Evolutionary conservation across 1,284 basidiomycete genomes (phyloP).

Genomic region (Cryptococcus sp.): DNA sequence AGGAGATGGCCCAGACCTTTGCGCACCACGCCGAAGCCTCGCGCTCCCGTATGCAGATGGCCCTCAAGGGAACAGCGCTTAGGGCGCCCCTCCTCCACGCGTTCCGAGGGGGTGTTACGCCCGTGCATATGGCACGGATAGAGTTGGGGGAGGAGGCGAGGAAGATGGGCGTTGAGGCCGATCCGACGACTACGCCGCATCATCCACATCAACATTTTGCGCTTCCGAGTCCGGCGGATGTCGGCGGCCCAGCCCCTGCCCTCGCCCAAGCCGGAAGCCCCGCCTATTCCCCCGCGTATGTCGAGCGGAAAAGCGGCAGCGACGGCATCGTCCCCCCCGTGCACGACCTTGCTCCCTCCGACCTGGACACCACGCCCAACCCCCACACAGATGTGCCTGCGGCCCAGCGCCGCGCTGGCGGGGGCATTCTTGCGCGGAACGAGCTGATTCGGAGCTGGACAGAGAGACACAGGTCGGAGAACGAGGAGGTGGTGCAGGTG

Average conservation of each 20-base stretch:
- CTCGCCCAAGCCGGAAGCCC: neutral
- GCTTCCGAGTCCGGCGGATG: too few relatives aligned
- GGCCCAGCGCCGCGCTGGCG: neutral
- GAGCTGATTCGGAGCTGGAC: slow-evolving; percentile 73
- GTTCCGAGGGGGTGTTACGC: slow-evolving; percentile 48
- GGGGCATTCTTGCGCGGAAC: slow-evolving; percentile 64
- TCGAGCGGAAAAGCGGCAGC: neutral
- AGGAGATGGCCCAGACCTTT: neutral
- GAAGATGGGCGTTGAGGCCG: too few relatives aligned
- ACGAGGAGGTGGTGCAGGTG: slow-evolving; percentile 58
- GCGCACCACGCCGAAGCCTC: slow-evolving; percentile 20
- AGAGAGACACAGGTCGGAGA: slow-evolving; percentile 58
- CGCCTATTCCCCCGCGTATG: neutral
- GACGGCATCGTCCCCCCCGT: slow-evolving; percentile 17
- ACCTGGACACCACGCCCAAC: slow-evolving; percentile 36
- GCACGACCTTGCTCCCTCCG: slow-evolving; percentile 24
- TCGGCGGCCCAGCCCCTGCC: too few relatives aligned
- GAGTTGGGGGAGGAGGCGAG: too few relatives aligned
- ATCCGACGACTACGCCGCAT: neutral
- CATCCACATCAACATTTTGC: neutral
- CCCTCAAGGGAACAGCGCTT: slow-evolving; percentile 65
- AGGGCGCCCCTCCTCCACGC: slow-evolving; percentile 62
- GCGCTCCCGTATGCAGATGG: slow-evolving; percentile 51
- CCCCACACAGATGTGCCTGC: slow-evolving; percentile 8
- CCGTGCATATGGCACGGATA: too few relatives aligned